Evolutionary conservation across 352 stramenopile species (phyloP).

Genomic region (Stramenopiles sp.): DNA sequence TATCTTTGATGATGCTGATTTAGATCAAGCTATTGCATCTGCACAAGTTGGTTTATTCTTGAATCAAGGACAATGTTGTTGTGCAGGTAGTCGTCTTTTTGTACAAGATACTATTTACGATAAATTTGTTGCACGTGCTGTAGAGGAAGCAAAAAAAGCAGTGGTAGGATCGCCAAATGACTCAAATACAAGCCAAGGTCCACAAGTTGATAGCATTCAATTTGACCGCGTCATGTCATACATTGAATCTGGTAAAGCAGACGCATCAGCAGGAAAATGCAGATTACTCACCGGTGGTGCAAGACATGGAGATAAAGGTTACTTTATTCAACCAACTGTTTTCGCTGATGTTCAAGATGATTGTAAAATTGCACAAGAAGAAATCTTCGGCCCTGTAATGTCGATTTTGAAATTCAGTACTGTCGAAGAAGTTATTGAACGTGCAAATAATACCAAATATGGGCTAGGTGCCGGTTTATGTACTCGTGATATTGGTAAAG

Average conservation of each 20-base stretch:
- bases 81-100: slow-evolving; percentile 48
- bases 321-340: slow-evolving; percentile 27
- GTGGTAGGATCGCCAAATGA: slow-evolving; percentile 35
- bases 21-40: slow-evolving; percentile 33
- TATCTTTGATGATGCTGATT: slow-evolving; percentile 38
- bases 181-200: slow-evolving; percentile 25
- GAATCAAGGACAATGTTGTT: slow-evolving; percentile 63
- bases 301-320: slow-evolving; percentile 20
- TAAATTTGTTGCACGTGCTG: slow-evolving; percentile 43
- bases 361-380: slow-evolving; percentile 63
- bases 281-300: slow-evolving; percentile 18
- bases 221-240: slow-evolving; percentile 30
- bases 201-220: slow-evolving; percentile 38
- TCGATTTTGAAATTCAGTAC: slow-evolving; percentile 61
- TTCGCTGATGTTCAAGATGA: slow-evolving; percentile 31
- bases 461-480: slow-evolving; percentile 50
- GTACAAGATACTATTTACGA: slow-evolving; percentile 67
- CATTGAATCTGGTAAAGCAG: slow-evolving; percentile 39
- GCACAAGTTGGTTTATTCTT: slow-evolving; percentile 44
- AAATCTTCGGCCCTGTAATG: slow-evolving; percentile 76
- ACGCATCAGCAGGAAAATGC: too few relatives aligned
- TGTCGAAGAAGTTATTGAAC: slow-evolving; percentile 55
- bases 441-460: slow-evolving; percentile 59
- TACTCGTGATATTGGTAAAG: slow-evolving; percentile 25
- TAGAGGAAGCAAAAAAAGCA: slow-evolving; percentile 31